These are phyloP conservation scores for Sclerotinia glacialis DNA, from an alignment of 2,329 filamentous ascomycete genomes.

Conservation along the genomic window DNA sequence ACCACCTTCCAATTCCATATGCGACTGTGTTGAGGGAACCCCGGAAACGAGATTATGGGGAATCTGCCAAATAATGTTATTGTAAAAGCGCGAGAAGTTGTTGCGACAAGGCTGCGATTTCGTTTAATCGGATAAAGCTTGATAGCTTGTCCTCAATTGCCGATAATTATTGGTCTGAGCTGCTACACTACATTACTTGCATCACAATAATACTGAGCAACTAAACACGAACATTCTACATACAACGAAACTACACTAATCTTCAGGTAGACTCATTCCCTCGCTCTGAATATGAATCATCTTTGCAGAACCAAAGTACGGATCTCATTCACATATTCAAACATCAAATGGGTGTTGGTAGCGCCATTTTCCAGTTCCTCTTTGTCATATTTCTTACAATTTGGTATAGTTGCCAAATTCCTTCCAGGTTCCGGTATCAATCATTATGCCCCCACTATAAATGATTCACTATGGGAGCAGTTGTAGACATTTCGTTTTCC, in stretches of 20 bases:
- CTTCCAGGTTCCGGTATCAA: not conserved
- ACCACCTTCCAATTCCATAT: constrained; percentile 1
- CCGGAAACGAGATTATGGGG: not conserved
- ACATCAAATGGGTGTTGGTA: not conserved
- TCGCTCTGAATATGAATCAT: not conserved
- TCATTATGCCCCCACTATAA: constrained; percentile 14
- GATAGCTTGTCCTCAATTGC: constrained; percentile 2
- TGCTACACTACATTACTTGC: not conserved
- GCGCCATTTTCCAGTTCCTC: not conserved
- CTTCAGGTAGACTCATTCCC: not conserved
- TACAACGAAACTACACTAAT: not conserved
- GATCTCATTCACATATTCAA: not conserved
- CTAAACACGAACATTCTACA: not conserved
- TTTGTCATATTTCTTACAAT: constrained; percentile 12
- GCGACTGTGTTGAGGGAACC: not conserved
- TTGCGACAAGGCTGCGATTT: constrained; percentile 11
- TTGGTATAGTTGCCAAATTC: not conserved
- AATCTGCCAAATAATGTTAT: not conserved
- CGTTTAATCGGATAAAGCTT: constrained; percentile 10
- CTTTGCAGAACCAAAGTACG: not conserved
- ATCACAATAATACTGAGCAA: not conserved
- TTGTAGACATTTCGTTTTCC: not conserved
- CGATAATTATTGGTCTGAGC: not conserved
- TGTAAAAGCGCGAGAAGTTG: not conserved
- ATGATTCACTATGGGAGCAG: not conserved